Evolutionary conservation across 257 asterid genomes (phyloP).

Genomic region (Penstemon eatonii): DNA sequence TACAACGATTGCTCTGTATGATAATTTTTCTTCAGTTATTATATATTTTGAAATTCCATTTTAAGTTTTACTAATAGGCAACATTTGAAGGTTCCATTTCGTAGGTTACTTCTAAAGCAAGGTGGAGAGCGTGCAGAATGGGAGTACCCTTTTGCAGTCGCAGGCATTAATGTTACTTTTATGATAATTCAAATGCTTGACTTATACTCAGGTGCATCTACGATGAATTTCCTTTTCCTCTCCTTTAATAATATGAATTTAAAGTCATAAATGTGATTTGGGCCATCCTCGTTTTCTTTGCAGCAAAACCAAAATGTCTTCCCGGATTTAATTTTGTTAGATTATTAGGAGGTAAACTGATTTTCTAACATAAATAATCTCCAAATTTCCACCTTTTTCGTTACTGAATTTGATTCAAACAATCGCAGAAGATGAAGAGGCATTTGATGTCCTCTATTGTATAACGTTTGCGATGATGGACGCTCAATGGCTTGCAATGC

Average conservation of each 20-base stretch:
- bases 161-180: constrained; percentile 79
- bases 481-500: constrained; percentile 99
- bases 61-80: constrained; percentile 51
- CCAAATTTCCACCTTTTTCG: neutral
- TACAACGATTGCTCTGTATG: constrained; percentile 23
- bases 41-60: neutral
- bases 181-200: constrained; percentile 96
- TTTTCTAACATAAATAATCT: neutral
- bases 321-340: constrained; percentile 70
- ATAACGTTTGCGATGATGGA: constrained; percentile 89
- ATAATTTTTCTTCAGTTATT: constrained; percentile 13
- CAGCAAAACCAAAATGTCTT: constrained; percentile 84
- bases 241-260: neutral
- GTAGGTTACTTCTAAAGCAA: constrained; percentile 78
- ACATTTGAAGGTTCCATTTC: constrained; percentile 80
- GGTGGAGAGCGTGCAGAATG: constrained; percentile 72
- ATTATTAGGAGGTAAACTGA: constrained; percentile 65
- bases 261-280: neutral
- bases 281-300: constrained; percentile 17
- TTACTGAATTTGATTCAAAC: constrained; percentile 12
- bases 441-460: constrained; percentile 81
- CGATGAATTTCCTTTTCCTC: neutral
- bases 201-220: constrained; percentile 59
- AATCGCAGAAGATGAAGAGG: constrained; percentile 76
- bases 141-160: constrained; percentile 98